phyloP scores from a whole-genome alignment of 1,284 basidiomycete genomes.

The Boletus sp. region DNA sequence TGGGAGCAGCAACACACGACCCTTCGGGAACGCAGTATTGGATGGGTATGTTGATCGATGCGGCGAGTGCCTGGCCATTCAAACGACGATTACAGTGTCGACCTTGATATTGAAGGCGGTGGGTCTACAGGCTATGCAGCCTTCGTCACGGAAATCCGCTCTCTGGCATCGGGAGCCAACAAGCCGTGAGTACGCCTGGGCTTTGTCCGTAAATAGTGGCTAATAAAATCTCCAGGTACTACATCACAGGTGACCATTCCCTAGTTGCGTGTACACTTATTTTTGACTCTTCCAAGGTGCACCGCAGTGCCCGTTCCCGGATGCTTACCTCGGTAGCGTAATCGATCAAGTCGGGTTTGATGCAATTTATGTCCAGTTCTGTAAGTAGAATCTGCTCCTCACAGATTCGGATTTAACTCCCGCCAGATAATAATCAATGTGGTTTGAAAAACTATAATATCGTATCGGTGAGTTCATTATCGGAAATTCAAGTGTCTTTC shows the following conservation, averaged over 20 bases:
- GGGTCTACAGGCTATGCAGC: slow-evolving; percentile 46
- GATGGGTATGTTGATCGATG: slow-evolving; percentile 47
- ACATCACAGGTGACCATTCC: slow-evolving; percentile 42
- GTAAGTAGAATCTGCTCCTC: slow-evolving; percentile 25
- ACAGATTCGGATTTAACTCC: background rate
- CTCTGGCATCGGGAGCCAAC: slow-evolving; percentile 43
- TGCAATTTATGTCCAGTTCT: slow-evolving; percentile 62
- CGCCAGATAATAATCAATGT: slow-evolving; percentile 55
- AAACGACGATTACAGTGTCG: slow-evolving; percentile 39
- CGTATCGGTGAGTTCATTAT: slow-evolving; percentile 35
- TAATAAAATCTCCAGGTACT: slow-evolving; percentile 41
- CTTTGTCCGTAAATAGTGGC: background rate
- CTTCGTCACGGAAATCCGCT: slow-evolving; percentile 52
- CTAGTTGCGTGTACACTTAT: background rate
- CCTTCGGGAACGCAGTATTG: slow-evolving; percentile 60
- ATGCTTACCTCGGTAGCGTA: slow-evolving; percentile 50
- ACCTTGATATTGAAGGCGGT: slow-evolving; percentile 67
- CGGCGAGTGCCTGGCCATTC: background rate
- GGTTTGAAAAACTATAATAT: slow-evolving; percentile 43
- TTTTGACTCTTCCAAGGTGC: slow-evolving; percentile 30
- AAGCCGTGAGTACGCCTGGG: slow-evolving; percentile 42
- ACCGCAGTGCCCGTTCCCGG: slow-evolving; percentile 65
- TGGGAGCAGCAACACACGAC: slow-evolving; percentile 42
- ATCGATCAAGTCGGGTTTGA: slow-evolving; percentile 57
- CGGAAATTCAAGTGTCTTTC: background rate